Evolutionary conservation across 805 yeast species (phyloP), one percentile per base, ranked within the genome.

Genomic region (Zygotorulaspora florentina): DNA sequence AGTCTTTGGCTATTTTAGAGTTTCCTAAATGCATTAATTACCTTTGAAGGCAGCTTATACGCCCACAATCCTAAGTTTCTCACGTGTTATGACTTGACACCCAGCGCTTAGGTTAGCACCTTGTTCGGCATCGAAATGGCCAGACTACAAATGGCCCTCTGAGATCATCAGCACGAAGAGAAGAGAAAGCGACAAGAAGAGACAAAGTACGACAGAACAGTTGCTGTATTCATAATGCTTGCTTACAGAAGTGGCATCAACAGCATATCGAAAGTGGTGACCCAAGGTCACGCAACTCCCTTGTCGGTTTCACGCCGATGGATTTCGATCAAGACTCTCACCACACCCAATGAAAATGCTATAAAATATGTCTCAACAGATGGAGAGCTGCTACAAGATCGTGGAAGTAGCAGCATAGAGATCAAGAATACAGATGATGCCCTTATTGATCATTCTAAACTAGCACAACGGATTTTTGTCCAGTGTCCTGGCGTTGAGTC

Each of bases 271-370:
- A 3, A 9, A 13, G 4, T 13, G 3, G 33, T 29, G 33, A 8
- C n/a, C 15, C 33, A 13, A 12, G 39, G 35, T 29, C 45, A 23
- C 35, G 30, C 13, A n/a, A 20, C n/a, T 12, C 34, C 40, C 17
- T 10, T 41, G 15, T 17, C 43, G 13, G 7, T 20, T 7, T 29
- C 50, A n/a, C 53, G 45, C 33, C 56, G 61, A 38, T 47, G 46
- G 30, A 49, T 49, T 16, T 50, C 53, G 27, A 64, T 72, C 37
- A 69, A 75, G 51, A 69, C 87, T 0, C 59, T 75, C 15, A 70
- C 82, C 1, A 85, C 93, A 0, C 93, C 93, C 11, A 84, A 84
- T 57, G 86, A 80, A 42, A 80, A 85, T 62, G 89, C 93, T 1
- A 65, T 85, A 45, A 85, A 85, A 58, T 85, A 82, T 58, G 69